Percentiles rank a stretch among this genome's conserved stretches.
Conservation (phyloP, 2,329 filamentous ascomycete species). For the Trichoderma breve region DNA sequence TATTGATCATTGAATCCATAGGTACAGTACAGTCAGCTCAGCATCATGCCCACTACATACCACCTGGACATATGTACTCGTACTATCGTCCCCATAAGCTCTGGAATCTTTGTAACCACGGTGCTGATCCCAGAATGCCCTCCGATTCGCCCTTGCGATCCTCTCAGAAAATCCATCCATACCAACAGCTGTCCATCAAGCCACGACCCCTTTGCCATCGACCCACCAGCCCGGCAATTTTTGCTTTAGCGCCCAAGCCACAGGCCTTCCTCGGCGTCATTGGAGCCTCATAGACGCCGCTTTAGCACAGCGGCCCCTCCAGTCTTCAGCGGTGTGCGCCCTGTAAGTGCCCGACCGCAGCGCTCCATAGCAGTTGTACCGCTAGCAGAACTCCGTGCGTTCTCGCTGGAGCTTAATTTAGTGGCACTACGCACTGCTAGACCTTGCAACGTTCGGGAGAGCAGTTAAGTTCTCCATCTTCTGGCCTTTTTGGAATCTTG, state of each 20-base stretch:
- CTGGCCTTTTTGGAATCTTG: constrained; percentile 1
- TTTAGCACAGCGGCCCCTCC: constrained; percentile 1
- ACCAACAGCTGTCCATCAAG: constrained; percentile 6
- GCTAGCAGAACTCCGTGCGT: neutral
- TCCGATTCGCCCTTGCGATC: neutral
- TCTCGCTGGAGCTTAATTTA: neutral
- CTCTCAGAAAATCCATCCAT: neutral
- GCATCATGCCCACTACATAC: neutral
- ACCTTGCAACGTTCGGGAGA: neutral
- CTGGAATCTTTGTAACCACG: neutral
- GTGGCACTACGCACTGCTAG: neutral
- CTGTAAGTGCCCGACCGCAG: constrained; percentile 6
- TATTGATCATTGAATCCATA: neutral
- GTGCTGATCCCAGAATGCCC: neutral
- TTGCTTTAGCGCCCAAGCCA: constrained; percentile 9
- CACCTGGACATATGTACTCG: neutral
- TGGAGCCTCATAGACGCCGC: constrained; percentile 1
- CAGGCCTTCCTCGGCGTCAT: constrained; percentile 15
- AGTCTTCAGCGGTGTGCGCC: constrained; percentile 21
- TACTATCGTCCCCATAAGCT: neutral
- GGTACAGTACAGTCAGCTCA: neutral
- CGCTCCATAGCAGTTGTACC: neutral
- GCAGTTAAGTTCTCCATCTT: constrained; percentile 7
- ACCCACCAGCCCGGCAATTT: constrained; percentile 16
- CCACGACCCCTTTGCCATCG: constrained; percentile 15